These are phyloP conservation scores for Globisporangium paroecandrum DNA, from an alignment of 352 stramenopile species.

Conservation along the genomic window DNA sequence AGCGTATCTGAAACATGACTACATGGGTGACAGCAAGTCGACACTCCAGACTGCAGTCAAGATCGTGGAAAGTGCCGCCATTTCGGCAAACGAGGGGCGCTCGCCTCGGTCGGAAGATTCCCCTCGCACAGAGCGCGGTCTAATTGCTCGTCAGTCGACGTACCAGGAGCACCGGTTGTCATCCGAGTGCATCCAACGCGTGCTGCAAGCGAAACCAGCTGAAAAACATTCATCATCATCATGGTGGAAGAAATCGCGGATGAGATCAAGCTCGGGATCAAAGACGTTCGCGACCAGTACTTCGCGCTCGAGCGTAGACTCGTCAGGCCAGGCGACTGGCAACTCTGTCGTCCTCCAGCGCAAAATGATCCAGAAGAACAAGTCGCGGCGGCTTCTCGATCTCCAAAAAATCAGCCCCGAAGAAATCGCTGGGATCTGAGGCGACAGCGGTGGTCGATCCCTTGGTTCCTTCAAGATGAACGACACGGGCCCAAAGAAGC, in stretches of 20 bases:
- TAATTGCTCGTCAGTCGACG: background rate
- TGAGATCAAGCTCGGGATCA: too few species aligned
- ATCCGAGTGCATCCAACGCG: too few species aligned
- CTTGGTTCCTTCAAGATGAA: too few species aligned
- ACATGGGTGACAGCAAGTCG: conserved; percentile 22
- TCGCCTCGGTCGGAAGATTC: background rate
- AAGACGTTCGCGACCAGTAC: too few species aligned
- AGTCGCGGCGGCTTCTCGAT: background rate
- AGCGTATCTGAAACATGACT: conserved; percentile 27
- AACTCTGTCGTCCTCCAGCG: background rate
- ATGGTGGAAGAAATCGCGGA: background rate
- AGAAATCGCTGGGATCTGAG: background rate
- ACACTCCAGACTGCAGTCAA: conserved; percentile 29
- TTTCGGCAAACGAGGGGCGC: conserved; percentile 8
- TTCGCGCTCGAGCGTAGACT: too few species aligned
- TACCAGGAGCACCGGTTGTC: background rate
- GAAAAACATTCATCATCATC: too few species aligned
- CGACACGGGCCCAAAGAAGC: too few species aligned
- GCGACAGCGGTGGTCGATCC: too few species aligned
- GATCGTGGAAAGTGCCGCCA: conserved; percentile 24
- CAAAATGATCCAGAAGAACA: background rate
- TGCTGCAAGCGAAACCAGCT: too few species aligned
- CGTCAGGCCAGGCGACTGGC: background rate
- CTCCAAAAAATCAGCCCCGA: background rate
- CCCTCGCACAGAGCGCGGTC: background rate